Percentiles rank a stretch among this genome's conserved stretches.
Evolutionary conservation across 2,329 filamentous ascomycete genomes (phyloP).

Genomic region (Monilinia fructigena): DNA sequence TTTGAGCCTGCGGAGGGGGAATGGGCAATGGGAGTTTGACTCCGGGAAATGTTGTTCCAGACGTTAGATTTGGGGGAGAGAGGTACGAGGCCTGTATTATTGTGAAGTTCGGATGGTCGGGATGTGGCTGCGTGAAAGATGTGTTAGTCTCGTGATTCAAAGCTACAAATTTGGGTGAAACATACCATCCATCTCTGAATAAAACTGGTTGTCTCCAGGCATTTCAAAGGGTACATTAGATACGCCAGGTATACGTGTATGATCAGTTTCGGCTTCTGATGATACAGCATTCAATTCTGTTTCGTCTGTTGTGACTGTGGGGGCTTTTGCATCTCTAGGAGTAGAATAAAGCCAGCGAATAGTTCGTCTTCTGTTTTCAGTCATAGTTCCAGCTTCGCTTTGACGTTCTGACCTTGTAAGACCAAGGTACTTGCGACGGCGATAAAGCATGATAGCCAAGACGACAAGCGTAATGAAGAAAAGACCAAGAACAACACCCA

Average conservation of each 20-base stretch:
- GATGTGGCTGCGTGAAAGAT: conserved; percentile 33
- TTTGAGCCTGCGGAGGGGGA: conserved; percentile 25
- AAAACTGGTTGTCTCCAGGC: conserved; percentile 35
- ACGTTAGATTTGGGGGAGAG: conserved; percentile 12
- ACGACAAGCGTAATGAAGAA: conserved; percentile 54
- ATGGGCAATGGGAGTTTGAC: conserved; percentile 18
- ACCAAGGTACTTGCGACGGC: conserved; percentile 43
- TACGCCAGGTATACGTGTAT: conserved; percentile 22
- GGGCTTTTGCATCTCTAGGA: conserved; percentile 33
- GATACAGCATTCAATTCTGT: conserved; percentile 24
- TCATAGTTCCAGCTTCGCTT: conserved; percentile 34
- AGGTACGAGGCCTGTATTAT: conserved; percentile 27
- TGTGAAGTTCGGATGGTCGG: conserved; percentile 30
- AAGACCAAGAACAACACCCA: conserved; percentile 60
- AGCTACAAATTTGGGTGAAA: conserved; percentile 20
- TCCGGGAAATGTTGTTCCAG: conserved; percentile 18
- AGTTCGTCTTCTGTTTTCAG: conserved; percentile 31
- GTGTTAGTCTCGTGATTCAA: background rate
- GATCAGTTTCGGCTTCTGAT: conserved; percentile 28
- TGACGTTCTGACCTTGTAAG: conserved; percentile 25
- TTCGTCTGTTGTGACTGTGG: conserved; percentile 37
- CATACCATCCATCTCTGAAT: conserved; percentile 40
- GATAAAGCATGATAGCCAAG: conserved; percentile 54
- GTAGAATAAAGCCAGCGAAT: conserved; percentile 36
- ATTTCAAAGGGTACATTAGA: conserved; percentile 26